phyloP scores from a whole-genome alignment of 2,329 filamentous ascomycete genomes.

The Diatrype stigma region DNA sequence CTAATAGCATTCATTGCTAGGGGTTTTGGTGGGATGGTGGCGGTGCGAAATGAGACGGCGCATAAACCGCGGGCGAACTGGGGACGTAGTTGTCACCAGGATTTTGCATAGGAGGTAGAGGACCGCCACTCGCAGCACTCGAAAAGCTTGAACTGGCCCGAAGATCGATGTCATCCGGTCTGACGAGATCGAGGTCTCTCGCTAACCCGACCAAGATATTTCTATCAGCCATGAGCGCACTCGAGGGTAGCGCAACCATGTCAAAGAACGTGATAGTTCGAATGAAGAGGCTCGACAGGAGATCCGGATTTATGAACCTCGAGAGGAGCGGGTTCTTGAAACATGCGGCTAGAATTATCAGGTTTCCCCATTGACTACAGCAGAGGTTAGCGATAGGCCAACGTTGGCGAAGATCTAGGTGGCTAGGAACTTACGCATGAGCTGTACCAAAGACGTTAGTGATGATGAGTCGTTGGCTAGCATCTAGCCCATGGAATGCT shows the following conservation, averaged over 20 bases:
- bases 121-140: conserved; percentile 29
- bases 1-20: conserved; percentile 5
- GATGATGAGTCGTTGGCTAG: conserved; percentile 66
- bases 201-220: conserved; percentile 61
- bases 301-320: conserved; percentile 50
- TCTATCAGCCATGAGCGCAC: conserved; percentile 69
- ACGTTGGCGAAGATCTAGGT: conserved; percentile 2
- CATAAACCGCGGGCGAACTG: conserved; percentile 15
- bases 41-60: conserved; percentile 10
- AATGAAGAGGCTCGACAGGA: conserved; percentile 58
- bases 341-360: conserved; percentile 82
- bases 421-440: conserved; percentile 71
- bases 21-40: conserved; percentile 9
- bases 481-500: conserved; percentile 66
- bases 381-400: conserved; percentile 15
- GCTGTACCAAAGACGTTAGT: conserved; percentile 97
- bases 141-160: conserved; percentile 39
- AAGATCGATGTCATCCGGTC: conserved; percentile 22
- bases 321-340: conserved; percentile 63
- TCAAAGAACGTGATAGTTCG: conserved; percentile 75
- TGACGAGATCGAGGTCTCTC: conserved; percentile 40
- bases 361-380: conserved; percentile 88
- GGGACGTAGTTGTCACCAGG: conserved; percentile 13
- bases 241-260: conserved; percentile 66
- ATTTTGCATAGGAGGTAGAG: conserved; percentile 17